phyloP scores from a whole-genome alignment of 345 rosid species.

The Hibiscus trionum region DNA sequence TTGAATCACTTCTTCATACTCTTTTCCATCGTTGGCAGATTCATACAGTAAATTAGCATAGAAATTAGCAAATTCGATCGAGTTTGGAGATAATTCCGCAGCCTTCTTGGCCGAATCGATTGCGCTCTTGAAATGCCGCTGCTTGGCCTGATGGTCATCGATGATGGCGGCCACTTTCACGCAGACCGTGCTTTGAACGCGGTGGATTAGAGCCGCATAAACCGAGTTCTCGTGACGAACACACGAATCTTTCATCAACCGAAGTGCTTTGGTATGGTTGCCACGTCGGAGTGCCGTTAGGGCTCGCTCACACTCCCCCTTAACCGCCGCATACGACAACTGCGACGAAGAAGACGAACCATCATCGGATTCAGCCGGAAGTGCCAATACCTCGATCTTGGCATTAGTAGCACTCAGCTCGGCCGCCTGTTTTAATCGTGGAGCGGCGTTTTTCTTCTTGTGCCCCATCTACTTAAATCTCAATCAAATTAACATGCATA shows the following conservation, averaged over 20 bases:
- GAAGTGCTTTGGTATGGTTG: conserved; percentile 78
- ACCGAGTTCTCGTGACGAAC: conserved; percentile 42
- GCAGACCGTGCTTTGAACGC: conserved; percentile 76
- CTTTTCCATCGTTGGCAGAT: conserved; percentile 70
- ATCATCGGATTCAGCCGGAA: conserved; percentile 20
- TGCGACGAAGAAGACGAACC: conserved; percentile 14
- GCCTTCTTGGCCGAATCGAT: conserved; percentile 72
- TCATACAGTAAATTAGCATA: conserved; percentile 79
- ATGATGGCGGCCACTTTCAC: conserved; percentile 63
- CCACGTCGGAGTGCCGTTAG: conserved; percentile 74
- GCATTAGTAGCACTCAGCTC: conserved; percentile 12
- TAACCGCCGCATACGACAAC: conserved; percentile 26
- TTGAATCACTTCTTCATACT: conserved; percentile 68
- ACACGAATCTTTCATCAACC: conserved; percentile 72
- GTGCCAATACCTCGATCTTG: conserved; percentile 23
- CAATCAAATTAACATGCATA: conserved; percentile 32
- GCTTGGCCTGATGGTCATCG: conserved; percentile 68
- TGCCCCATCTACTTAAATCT: conserved; percentile 57
- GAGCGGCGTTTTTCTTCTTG: conserved; percentile 50
- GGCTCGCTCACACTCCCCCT: conserved; percentile 82
- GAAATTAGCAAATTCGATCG: conserved; percentile 75
- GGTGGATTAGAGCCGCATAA: conserved; percentile 47
- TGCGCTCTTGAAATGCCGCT: conserved; percentile 57
- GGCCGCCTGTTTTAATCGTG: conserved; percentile 50
- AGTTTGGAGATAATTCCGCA: conserved; percentile 61